These are phyloP conservation scores for Kandelia obovata DNA, from an alignment of 345 rosid genomes.

Conservation along the genomic window DNA sequence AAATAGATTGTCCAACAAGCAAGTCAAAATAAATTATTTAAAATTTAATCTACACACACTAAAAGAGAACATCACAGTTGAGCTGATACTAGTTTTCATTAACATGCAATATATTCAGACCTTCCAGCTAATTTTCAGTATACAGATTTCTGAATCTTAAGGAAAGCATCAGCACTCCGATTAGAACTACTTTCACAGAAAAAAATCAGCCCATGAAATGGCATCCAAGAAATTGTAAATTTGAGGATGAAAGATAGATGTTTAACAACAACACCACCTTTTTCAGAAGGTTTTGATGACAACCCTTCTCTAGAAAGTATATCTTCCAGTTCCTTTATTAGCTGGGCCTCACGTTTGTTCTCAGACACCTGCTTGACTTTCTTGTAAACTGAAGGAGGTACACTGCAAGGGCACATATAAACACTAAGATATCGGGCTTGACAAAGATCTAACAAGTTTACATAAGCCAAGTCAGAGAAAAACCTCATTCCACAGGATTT, in stretches of 20 bases:
- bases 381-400: conserved; percentile 71
- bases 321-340: conserved; percentile 71
- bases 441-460: conserved; percentile 8
- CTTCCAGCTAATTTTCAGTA: background rate
- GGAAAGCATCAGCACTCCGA: too few species aligned
- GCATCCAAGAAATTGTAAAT: background rate
- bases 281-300: conserved; percentile 75
- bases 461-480: conserved; percentile 17
- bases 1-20: too few species aligned
- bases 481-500: conserved; percentile 89
- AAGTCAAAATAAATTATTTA: too few species aligned
- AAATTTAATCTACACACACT: too few species aligned
- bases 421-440: conserved; percentile 8
- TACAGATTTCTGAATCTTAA: too few species aligned
- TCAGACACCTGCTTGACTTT: conserved; percentile 83
- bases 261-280: conserved; percentile 42
- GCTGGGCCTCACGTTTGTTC: conserved; percentile 67
- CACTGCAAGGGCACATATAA: conserved; percentile 41
- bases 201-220: conserved; percentile 1
- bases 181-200: background rate
- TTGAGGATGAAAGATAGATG: conserved; percentile 9
- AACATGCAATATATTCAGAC: background rate
- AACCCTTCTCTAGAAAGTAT: conserved; percentile 85
- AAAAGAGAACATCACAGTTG: too few species aligned
- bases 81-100: background rate